Evolutionary conservation across 1,139 yeast genomes (phyloP), one percentile per base, ranked within the genome.

Genomic region (Zygosaccharomyces pseudobailii): DNA sequence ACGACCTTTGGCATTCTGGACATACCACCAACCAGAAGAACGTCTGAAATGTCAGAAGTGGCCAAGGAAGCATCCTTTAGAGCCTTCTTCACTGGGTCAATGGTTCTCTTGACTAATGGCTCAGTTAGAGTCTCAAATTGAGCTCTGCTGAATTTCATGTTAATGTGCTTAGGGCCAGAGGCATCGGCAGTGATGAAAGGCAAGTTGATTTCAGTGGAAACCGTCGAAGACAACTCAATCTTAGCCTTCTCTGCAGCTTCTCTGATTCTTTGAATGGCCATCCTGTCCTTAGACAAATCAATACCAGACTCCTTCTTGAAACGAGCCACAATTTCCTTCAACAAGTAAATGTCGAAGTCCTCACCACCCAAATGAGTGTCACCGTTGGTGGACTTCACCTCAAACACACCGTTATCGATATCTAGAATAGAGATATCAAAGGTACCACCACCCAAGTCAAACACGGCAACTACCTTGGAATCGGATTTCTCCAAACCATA

Each of bases 181-280:
- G 96, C 96, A 53, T 67, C 89, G 41, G 72, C 73, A 40, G 72
- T 90, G 72, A 92, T 90, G 78, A 92, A 92, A 59, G 98, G 98
- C 69, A 92, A 80, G 82, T 90, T 90, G 68, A 92, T 82, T 71
- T 92, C 97, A 62, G 98, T 90, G 56, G 90, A 75, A 52, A 87
- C 84, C 57, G 97, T 87, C 40, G 97, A 88, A 40, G 98, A 90
- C 69, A 90, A 82, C 76, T 90, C 97, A 68, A 89, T 89, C 86
- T 92, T 92, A 67, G 98, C 98, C 85, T 92, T 90, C 79, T 92
- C 99, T 59, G 97, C 95, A 62, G 98, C 98, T 78, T 92, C 98
- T 80, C 98, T 88, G 74, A 94, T 90, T 79, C 98, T 87, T 79
- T 92, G 98, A 65, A 92, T 86, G 63, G 97, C 97, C 96, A 90